These are phyloP conservation scores for Kwoniella sp. DNA, from an alignment of 768 basidiomycete species.

Conservation along the genomic window DNA sequence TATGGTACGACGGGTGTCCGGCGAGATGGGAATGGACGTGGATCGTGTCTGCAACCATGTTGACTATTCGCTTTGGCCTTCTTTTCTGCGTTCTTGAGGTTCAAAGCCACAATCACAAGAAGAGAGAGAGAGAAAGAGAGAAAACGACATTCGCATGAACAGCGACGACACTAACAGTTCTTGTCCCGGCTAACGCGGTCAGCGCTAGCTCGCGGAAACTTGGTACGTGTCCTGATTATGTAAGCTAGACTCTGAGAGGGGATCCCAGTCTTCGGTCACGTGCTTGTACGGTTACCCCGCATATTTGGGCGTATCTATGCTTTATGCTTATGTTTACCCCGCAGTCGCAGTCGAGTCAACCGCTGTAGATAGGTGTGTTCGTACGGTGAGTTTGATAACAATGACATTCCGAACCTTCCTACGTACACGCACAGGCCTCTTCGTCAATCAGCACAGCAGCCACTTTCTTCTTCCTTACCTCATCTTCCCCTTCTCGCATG, in stretches of 20 bases:
- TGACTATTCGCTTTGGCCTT: not conserved
- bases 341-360: not conserved
- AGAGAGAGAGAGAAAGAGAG: not conserved
- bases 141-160: too few species aligned
- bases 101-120: not conserved
- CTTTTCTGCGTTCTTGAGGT: not conserved
- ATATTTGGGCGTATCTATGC: not conserved
- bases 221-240: too few species aligned
- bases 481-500: too few species aligned
- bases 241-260: not conserved
- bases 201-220: not conserved
- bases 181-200: not conserved
- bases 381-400: too few species aligned
- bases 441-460: too few species aligned
- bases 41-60: slow-evolving; percentile 45
- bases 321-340: not conserved
- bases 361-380: not conserved
- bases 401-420: too few species aligned
- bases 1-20: slow-evolving; percentile 39
- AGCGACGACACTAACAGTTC: too few species aligned
- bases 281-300: not conserved
- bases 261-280: not conserved
- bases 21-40: slow-evolving; percentile 28
- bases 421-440: too few species aligned
- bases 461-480: too few species aligned